Evolutionary conservation across 2,329 filamentous ascomycete species (phyloP).

Genomic region (Aspergillus puulaauensis): DNA sequence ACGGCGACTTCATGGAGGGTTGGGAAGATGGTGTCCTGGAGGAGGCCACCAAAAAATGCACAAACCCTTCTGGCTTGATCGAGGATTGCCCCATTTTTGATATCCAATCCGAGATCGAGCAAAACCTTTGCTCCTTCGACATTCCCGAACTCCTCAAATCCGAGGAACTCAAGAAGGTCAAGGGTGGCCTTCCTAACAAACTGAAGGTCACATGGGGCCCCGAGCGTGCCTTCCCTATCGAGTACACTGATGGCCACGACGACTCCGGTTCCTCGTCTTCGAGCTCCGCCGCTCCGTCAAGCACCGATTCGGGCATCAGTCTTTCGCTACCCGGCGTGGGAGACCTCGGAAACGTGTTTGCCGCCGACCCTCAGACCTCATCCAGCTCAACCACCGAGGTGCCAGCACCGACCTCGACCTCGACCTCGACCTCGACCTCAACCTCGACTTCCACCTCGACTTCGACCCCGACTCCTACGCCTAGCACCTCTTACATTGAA

Average conservation of each 20-base stretch:
- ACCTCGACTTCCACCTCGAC: slow-evolving; percentile 20
- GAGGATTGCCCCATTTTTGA: slow-evolving; percentile 74
- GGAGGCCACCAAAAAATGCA: slow-evolving; percentile 72
- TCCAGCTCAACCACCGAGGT: slow-evolving; percentile 1
- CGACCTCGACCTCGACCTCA: slow-evolving; percentile 13
- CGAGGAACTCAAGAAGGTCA: slow-evolving; percentile 61
- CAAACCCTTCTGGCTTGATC: slow-evolving; percentile 66
- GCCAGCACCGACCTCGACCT: background rate
- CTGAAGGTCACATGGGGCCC: slow-evolving; percentile 50
- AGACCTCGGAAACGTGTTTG: slow-evolving; percentile 5
- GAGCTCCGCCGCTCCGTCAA: background rate
- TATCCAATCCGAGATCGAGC: slow-evolving; percentile 59
- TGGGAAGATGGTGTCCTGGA: slow-evolving; percentile 72
- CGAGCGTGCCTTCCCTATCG: slow-evolving; percentile 33
- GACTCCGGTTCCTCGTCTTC: slow-evolving; percentile 1
- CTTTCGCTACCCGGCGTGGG: slow-evolving; percentile 10
- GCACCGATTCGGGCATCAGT: background rate
- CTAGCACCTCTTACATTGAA: slow-evolving; percentile 24
- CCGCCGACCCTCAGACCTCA: background rate
- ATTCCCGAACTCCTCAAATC: slow-evolving; percentile 54
- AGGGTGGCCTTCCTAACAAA: slow-evolving; percentile 66
- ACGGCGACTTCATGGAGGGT: slow-evolving; percentile 78
- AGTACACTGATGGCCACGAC: slow-evolving; percentile 11
- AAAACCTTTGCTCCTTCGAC: slow-evolving; percentile 62
- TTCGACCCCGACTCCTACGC: slow-evolving; percentile 23